phyloP scores from a whole-genome alignment of 2,329 filamentous ascomycete species.

The Penicillium griseofulvum region DNA sequence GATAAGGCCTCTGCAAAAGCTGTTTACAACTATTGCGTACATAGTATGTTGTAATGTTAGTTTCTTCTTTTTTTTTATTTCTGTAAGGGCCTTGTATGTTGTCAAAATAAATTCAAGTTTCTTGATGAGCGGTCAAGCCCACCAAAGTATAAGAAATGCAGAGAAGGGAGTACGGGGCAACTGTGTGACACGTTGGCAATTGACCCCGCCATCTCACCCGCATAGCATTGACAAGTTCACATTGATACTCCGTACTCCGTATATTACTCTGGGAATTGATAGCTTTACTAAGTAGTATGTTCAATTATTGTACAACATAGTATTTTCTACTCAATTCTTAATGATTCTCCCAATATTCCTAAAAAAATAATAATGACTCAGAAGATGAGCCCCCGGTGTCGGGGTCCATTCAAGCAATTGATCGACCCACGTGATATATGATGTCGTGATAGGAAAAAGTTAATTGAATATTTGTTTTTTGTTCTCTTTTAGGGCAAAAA shows the following conservation, averaged over 20 bases:
- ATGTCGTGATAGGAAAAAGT: slow-evolving; percentile 8
- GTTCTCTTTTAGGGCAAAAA: neutral
- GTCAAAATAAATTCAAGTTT: neutral
- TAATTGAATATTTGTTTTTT: neutral
- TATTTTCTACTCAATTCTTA: neutral
- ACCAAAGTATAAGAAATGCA: neutral
- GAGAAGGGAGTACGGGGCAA: slow-evolving; percentile 1
- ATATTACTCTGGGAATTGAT: neutral
- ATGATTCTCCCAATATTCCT: neutral
- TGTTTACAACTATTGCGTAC: neutral
- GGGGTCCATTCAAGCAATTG: slow-evolving; percentile 9
- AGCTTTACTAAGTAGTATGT: neutral
- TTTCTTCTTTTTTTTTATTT: neutral
- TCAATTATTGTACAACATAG: neutral
- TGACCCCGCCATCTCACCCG: slow-evolving; percentile 2
- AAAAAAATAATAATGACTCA: neutral
- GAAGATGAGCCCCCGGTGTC: slow-evolving; percentile 8
- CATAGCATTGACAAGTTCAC: neutral
- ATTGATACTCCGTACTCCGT: neutral
- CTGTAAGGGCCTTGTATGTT: neutral
- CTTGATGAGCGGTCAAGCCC: neutral
- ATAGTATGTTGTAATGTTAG: neutral
- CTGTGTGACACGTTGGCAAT: slow-evolving; percentile 1
- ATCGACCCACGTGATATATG: slow-evolving; percentile 16
- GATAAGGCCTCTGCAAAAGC: neutral